Conservation (phyloP, 2,329 filamentous ascomycete species). For the Ophiocordyceps polyrhachis-furcata region DNA sequence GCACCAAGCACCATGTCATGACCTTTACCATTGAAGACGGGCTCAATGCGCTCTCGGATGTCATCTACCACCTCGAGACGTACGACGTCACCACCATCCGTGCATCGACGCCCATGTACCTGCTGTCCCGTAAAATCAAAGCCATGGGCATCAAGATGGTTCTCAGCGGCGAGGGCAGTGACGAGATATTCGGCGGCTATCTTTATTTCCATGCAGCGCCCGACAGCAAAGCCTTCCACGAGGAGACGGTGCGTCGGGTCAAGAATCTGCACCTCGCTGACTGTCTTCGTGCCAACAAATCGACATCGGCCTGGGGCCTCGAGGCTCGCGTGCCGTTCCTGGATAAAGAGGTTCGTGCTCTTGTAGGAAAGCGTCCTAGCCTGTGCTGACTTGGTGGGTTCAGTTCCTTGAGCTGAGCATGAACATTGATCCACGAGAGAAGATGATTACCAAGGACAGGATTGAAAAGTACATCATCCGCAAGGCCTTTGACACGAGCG, state of each 20-base stretch:
- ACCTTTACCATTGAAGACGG: slow-evolving; percentile 97
- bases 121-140: slow-evolving; percentile 97
- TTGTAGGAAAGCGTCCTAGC: too few relatives aligned
- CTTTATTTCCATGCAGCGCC: slow-evolving; percentile 96
- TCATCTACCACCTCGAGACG: slow-evolving; percentile 94
- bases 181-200: slow-evolving; percentile 97
- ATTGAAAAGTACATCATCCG: slow-evolving; percentile 98
- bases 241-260: slow-evolving; percentile 81
- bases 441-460: slow-evolving; percentile 78
- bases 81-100: slow-evolving; percentile 98
- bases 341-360: slow-evolving; percentile 54
- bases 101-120: slow-evolving; percentile 96
- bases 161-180: slow-evolving; percentile 84
- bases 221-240: slow-evolving; percentile 80
- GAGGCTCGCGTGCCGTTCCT: slow-evolving; percentile 96
- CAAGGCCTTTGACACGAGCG: slow-evolving; percentile 88
- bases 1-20: slow-evolving; percentile 95
- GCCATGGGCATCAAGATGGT: slow-evolving; percentile 99
- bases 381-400: slow-evolving; percentile 1
- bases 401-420: slow-evolving; percentile 81
- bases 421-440: slow-evolving; percentile 86
- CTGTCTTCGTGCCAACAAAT: slow-evolving; percentile 97
- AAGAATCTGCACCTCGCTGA: slow-evolving; percentile 96
- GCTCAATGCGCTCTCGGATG: slow-evolving; percentile 87
- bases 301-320: slow-evolving; percentile 91